Evolutionary conservation across 768 basidiomycete genomes (phyloP).

Genomic region (Psilocybe cyanescens): DNA sequence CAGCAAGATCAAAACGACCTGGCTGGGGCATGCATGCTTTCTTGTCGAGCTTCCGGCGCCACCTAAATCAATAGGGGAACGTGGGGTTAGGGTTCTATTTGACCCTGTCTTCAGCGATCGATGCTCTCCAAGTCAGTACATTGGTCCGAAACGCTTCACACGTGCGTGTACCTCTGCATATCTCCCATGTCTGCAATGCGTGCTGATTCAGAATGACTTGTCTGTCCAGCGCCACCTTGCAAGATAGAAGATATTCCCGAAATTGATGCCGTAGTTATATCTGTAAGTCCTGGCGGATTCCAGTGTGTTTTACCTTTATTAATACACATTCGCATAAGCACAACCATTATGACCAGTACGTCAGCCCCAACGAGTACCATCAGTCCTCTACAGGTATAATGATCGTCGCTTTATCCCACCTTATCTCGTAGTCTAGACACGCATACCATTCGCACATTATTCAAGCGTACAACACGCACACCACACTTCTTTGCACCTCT

Average conservation of each 20-base stretch:
- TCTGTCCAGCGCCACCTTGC: conserved; percentile 46
- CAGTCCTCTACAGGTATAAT: not conserved
- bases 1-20: conserved; percentile 49
- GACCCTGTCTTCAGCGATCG: conserved; percentile 58
- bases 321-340: conserved; percentile 31
- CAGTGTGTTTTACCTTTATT: no score
- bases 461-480: conserved; percentile 28
- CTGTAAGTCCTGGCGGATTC: conserved; percentile 36
- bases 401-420: not conserved
- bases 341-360: conserved; percentile 56
- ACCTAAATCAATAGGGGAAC: conserved; percentile 8
- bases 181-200: not conserved
- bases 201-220: not conserved
- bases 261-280: conserved; percentile 65
- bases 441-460: conserved; percentile 42
- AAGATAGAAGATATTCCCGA: conserved; percentile 59
- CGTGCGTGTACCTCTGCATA: conserved; percentile 31
- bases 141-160: conserved; percentile 53
- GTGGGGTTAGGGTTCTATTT: conserved; percentile 49
- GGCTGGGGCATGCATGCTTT: conserved; percentile 62
- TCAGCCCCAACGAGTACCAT: conserved; percentile 6
- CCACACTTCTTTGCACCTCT: conserved; percentile 65
- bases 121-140: conserved; percentile 48
- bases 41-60: conserved; percentile 51
- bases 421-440: conserved; percentile 44